Percentiles rank a stretch among this genome's conserved stretches.
Conservation (phyloP, 2,329 filamentous ascomycete genomes). For the Colletotrichum melonis region DNA sequence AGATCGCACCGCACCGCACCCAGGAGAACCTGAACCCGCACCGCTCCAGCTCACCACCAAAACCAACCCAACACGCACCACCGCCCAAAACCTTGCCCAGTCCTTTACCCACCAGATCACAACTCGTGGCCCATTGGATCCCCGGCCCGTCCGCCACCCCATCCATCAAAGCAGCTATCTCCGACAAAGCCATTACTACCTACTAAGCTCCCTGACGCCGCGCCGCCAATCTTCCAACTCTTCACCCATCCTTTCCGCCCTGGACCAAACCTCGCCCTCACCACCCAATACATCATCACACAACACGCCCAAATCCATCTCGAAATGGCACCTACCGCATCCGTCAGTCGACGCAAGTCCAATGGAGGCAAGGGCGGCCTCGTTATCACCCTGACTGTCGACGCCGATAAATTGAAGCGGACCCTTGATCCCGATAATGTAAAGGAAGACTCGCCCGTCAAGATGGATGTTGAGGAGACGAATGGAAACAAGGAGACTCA, state of each 20-base stretch:
- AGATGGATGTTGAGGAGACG: conserved; percentile 43
- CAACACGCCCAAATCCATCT: conserved; percentile 7
- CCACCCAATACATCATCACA: background rate
- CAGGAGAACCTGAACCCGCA: background rate
- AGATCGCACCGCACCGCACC: conserved; percentile 4
- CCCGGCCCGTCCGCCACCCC: conserved; percentile 35
- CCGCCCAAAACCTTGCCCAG: conserved; percentile 29
- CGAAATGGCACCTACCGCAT: conserved; percentile 34
- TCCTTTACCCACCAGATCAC: conserved; percentile 29
- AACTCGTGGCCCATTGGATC: conserved; percentile 27
- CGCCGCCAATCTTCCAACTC: conserved; percentile 14
- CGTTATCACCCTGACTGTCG: conserved; percentile 65
- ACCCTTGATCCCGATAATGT: conserved; percentile 57
- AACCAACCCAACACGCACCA: conserved; percentile 5
- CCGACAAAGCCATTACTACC: conserved; percentile 32
- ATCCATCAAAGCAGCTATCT: conserved; percentile 32
- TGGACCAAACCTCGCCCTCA: background rate
- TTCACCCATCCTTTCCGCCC: conserved; percentile 7
- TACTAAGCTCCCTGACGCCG: conserved; percentile 16
- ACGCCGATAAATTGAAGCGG: conserved; percentile 61
- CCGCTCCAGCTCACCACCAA: background rate
- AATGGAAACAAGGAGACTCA: conserved; percentile 46
- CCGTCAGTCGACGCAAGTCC: conserved; percentile 37
- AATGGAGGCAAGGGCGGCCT: conserved; percentile 42
- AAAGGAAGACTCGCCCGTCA: conserved; percentile 57